Evolutionary conservation across 768 basidiomycete genomes (phyloP).

Genomic region (Leccinum uliginosum): DNA sequence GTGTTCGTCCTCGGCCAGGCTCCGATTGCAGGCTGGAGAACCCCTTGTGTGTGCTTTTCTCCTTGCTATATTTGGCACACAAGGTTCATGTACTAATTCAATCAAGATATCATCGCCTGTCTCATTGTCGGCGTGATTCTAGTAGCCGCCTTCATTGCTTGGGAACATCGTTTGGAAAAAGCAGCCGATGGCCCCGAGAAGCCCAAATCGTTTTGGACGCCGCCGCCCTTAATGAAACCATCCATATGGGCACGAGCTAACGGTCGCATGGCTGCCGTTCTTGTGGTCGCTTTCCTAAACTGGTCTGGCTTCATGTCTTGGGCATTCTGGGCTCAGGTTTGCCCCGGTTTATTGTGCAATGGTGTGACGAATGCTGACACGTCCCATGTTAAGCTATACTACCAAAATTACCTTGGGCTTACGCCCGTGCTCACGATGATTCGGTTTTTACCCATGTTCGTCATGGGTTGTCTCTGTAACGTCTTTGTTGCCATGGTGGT

Average conservation of each 20-base stretch:
- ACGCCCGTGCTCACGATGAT: slow-evolving; percentile 58
- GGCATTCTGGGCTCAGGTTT: slow-evolving; percentile 47
- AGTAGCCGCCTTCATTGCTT: slow-evolving; percentile 52
- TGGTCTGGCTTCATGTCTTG: slow-evolving; percentile 57
- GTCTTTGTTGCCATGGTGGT: slow-evolving; percentile 59
- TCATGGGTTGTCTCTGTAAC: slow-evolving; percentile 63
- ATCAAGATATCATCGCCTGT: slow-evolving; percentile 64
- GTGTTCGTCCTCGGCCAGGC: slow-evolving; percentile 73
- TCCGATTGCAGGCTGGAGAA: slow-evolving; percentile 60
- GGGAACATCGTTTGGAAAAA: slow-evolving; percentile 61
- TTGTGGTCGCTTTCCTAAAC: slow-evolving; percentile 58
- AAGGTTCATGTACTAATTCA: slow-evolving; percentile 15
- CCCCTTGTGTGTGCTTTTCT: slow-evolving; percentile 39
- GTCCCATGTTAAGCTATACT: slow-evolving; percentile 49
- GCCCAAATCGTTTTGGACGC: slow-evolving; percentile 30
- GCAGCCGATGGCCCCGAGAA: slow-evolving; percentile 8
- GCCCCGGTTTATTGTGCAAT: neutral
- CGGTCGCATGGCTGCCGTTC: slow-evolving; percentile 59
- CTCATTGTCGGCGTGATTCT: slow-evolving; percentile 59
- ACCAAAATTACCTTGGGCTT: slow-evolving; percentile 58
- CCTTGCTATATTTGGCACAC: slow-evolving; percentile 8
- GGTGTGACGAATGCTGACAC: neutral
- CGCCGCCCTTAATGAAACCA: slow-evolving; percentile 63
- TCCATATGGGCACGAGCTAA: slow-evolving; percentile 60
- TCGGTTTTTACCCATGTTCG: slow-evolving; percentile 66